Base-by-base conservation (phyloP, 2,329 filamentous ascomycete species). In the Knufia petricola region DNA sequence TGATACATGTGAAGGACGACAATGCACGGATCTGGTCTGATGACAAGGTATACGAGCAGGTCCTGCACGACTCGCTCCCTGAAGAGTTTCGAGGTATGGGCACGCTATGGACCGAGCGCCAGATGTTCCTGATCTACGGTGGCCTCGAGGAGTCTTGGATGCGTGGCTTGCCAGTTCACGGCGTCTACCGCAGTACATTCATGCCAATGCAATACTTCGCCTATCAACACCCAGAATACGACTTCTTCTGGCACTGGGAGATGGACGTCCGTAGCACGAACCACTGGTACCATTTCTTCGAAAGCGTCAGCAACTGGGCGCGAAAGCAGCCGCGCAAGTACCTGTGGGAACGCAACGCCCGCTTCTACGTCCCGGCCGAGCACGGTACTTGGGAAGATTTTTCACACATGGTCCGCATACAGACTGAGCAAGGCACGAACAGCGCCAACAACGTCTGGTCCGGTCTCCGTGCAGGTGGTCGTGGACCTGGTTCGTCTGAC, bases 201-300 rank as follows among this genome's bases (percentile, higher is more conserved):
- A 94, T 96, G 87, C 87, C 89, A 0, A 82, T 96, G 71, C 89
- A 95, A 61, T 85, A 90, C 65, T 96, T 96, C 63, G 86, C 89
- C 4, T 81, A 89, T 61, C 77, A 80, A 59, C 88, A 95, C 65
- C 85, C 86, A 1, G 88, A 94, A 64, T 95, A 89, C 61, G 87
- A 94, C 41, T 86, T 81, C 67, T 87, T 88, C 66, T 95, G 88
- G 88, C 86, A 94, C 57, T 94, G 88, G 86, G 88, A 95, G 65
- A 90, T 94, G 82, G 88, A 95, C 60, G 80, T 89, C 38, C 82
- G 87, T 24, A 94, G 94, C 64, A 92, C 85, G 0, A 87, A 88
- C 30, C 87, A 95, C 66, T 90, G 85, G 69, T 88, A 84, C 56
- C 79, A 86, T 52, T 66, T 87, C 17, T 77, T 90, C 60, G 76